These are phyloP conservation scores for Clonostachys rhizophaga DNA, from an alignment of 2,329 filamentous ascomycete genomes.

Conservation along the genomic window DNA sequence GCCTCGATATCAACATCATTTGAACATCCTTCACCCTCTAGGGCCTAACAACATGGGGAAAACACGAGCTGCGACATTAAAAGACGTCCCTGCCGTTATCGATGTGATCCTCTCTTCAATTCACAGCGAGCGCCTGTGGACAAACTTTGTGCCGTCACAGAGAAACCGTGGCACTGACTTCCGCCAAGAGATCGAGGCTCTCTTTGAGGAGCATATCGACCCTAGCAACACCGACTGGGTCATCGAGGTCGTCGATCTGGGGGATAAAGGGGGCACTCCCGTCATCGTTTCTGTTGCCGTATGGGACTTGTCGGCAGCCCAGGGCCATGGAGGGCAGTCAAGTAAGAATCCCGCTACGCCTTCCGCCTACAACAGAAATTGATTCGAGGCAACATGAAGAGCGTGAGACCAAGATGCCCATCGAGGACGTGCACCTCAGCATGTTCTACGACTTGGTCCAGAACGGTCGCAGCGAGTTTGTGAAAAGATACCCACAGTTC, in stretches of 20 bases:
- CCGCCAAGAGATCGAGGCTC: background rate
- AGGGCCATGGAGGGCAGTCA: no score
- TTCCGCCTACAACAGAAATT: no score
- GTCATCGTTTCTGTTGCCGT: slow-evolving; percentile 7
- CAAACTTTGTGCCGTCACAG: background rate
- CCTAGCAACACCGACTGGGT: slow-evolving; percentile 7
- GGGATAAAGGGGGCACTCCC: background rate
- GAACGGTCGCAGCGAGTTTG: slow-evolving; percentile 3
- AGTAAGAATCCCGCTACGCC: no score
- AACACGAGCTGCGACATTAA: no score
- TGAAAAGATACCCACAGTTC: slow-evolving; percentile 3
- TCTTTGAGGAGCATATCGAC: slow-evolving; percentile 7
- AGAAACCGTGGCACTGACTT: background rate
- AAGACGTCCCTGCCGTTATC: background rate
- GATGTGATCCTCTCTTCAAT: background rate
- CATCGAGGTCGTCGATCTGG: slow-evolving; percentile 7
- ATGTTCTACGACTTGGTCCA: slow-evolving; percentile 1
- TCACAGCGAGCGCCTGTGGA: background rate
- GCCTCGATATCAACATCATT: no score
- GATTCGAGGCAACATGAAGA: background rate
- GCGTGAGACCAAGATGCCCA: background rate
- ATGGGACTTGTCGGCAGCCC: slow-evolving; percentile 8
- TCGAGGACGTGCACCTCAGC: slow-evolving; percentile 1
- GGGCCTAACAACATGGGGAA: no score
- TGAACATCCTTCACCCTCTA: no score